phyloP scores from a whole-genome alignment of 139 green algal genomes.

The Diplosphaera chodatii region DNA sequence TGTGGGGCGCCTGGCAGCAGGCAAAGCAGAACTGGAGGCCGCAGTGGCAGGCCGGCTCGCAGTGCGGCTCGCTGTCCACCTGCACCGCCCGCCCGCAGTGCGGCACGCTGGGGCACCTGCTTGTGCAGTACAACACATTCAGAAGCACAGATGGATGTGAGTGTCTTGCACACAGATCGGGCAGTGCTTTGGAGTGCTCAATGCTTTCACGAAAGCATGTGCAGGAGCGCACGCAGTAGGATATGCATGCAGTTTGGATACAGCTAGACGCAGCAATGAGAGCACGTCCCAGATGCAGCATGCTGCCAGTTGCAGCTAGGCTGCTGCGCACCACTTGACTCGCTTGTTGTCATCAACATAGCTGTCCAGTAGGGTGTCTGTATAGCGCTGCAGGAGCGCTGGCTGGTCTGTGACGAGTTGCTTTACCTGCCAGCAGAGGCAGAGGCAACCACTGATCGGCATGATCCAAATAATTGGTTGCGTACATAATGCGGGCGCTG shows the following conservation, averaged over 20 bases:
- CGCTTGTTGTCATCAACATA: slow-evolving; percentile 69
- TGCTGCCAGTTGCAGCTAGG: background rate
- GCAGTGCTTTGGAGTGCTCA: no score
- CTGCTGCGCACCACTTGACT: slow-evolving; percentile 51
- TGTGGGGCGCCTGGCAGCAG: slow-evolving; percentile 70
- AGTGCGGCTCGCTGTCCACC: slow-evolving; percentile 61
- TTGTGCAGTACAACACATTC: no score
- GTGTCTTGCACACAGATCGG: no score
- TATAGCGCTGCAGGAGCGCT: slow-evolving; percentile 48
- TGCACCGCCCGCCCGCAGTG: slow-evolving; percentile 69
- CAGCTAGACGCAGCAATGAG: no score
- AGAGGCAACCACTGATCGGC: background rate
- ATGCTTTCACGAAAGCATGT: no score
- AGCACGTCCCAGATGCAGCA: no score
- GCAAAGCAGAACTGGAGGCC: slow-evolving; percentile 81
- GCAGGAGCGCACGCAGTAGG: no score
- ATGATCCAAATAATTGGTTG: no score
- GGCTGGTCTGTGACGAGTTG: slow-evolving; percentile 28
- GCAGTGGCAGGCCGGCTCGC: slow-evolving; percentile 65
- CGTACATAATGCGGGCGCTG: no score
- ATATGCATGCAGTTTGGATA: no score
- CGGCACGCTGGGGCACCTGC: slow-evolving; percentile 34
- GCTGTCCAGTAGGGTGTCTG: slow-evolving; percentile 44
- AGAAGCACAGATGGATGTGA: no score
- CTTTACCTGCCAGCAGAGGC: slow-evolving; percentile 24